Evolutionary conservation across 2,329 filamentous ascomycete species (phyloP), one percentile per base, ranked within the genome.

Genomic region (Aspergillus pseudonomiae): DNA sequence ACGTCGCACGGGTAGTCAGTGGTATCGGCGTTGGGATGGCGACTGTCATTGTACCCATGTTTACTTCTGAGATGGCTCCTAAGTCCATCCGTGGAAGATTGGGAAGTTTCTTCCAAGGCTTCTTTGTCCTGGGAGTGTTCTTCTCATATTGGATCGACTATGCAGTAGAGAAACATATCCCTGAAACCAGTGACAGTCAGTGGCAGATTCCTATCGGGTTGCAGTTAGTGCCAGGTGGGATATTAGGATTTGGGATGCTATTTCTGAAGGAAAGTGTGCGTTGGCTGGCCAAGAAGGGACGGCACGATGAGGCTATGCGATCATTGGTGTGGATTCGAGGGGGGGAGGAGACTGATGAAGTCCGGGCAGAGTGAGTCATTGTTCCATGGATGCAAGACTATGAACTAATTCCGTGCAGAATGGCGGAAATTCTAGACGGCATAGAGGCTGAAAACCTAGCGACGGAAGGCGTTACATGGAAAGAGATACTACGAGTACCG

Each of bases 121-220:
- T 79, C 48, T 75, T 78, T 53, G 76, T 77, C 2, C 65, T 76
- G 9, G 78, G 78, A 19, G 72, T 77, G 3, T 75, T 77, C 60
- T 67, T 77, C 34, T 74, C 75, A 12, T 79, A 79, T 60, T 80
- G 78, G 78, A 80, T 85, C 45, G 81, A 84, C 68, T 85, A 86
- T 61, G 84, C 74, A 3, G 82, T 83, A 4, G 67, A 75, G 14
- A 72, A 76, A 43, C 75, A 81, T 36, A 67, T 85, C 10, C 64
- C 71, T 0, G 19, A 63, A 2, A 54, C 74, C 2, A 76, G 72
- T 1, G 81, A 80, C 0, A 72, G 70, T 16, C 83, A 86, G 66
- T 86, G 84, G 84, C 83, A 83, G 62, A 79, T 85, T 10, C 82
- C 84, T 0, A 68, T 76, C 41, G 74, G 74, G 21, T 68, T 84